phyloP scores from a whole-genome alignment of 139 green algal species.

The Auxenochlorella pyrenoidosa region DNA sequence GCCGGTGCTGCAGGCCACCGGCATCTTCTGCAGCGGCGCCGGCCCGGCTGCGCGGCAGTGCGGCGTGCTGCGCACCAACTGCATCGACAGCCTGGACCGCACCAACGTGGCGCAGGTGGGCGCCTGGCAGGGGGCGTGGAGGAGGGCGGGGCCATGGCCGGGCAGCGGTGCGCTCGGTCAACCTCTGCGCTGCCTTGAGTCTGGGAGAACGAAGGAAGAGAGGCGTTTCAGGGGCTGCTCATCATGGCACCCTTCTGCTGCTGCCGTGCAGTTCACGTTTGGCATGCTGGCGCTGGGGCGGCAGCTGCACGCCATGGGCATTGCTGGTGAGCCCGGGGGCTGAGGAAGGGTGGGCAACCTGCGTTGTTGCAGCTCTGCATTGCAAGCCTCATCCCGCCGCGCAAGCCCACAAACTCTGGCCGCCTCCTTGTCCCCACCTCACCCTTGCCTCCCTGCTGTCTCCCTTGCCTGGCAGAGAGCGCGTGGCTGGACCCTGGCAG shows the following conservation, averaged over 20 bases:
- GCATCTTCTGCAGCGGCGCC: conserved; percentile 37
- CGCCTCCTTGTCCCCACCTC: not conserved
- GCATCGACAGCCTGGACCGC: conserved; percentile 97
- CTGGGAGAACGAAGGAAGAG: no score
- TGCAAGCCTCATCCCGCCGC: not conserved
- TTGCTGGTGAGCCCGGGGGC: conserved; percentile 33
- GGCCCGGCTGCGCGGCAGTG: conserved; percentile 51
- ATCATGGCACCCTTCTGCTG: no score
- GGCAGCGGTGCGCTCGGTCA: no score
- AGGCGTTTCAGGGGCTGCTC: no score
- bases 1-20: conserved; percentile 38
- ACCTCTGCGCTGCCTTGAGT: no score
- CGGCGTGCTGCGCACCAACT: conserved; percentile 93
- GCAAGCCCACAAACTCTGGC: not conserved
- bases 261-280: conserved; percentile 71
- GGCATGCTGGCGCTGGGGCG: conserved; percentile 80
- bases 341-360: no score
- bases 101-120: conserved; percentile 89
- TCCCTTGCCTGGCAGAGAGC: not conserved
- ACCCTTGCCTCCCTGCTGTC: not conserved
- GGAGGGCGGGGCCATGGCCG: no score
- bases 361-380: not conserved
- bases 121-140: not conserved
- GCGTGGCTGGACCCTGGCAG: conserved; percentile 63
- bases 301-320: conserved; percentile 80